Percentiles rank a stretch among this genome's conserved stretches.
phyloP scores from a whole-genome alignment of 257 asterid genomes.

The Nicotiana obtusifolia region DNA sequence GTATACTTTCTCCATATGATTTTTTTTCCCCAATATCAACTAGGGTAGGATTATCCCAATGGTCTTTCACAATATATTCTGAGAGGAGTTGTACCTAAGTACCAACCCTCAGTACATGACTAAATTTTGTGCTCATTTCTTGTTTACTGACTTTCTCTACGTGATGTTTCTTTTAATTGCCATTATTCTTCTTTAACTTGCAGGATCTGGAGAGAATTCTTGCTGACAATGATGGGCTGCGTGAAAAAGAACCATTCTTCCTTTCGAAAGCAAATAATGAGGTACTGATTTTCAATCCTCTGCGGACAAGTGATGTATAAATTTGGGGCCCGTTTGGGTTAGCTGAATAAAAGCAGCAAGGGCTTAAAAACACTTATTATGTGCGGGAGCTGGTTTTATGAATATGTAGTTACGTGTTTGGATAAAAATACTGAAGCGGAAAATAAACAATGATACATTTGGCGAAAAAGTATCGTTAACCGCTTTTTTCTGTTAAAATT shows the following conservation, averaged over 20 bases:
- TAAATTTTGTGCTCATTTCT: background rate
- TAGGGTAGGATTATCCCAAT: background rate
- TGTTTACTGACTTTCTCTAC: background rate
- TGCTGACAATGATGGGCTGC: slow-evolving; percentile 57
- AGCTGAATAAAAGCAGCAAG: too few relatives aligned
- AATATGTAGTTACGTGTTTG: too few relatives aligned
- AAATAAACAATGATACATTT: too few relatives aligned
- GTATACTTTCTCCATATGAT: background rate
- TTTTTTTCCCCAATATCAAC: background rate
- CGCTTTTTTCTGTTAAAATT: too few relatives aligned
- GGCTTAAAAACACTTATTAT: too few relatives aligned
- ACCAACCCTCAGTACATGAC: background rate
- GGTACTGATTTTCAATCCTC: background rate
- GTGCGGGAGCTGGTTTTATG: too few relatives aligned
- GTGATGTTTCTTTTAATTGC: background rate
- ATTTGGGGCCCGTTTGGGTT: background rate
- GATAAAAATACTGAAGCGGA: too few relatives aligned
- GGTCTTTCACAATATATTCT: background rate
- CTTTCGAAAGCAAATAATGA: slow-evolving; percentile 44
- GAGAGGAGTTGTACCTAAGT: background rate
- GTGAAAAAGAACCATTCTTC: slow-evolving; percentile 78
- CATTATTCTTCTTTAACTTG: slow-evolving; percentile 10
- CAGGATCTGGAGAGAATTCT: slow-evolving; percentile 85
- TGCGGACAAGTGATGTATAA: slow-evolving; percentile 36
- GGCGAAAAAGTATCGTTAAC: too few relatives aligned